Evolutionary conservation across 345 rosid genomes (phyloP).

Genomic region (Pugionium cornutum): DNA sequence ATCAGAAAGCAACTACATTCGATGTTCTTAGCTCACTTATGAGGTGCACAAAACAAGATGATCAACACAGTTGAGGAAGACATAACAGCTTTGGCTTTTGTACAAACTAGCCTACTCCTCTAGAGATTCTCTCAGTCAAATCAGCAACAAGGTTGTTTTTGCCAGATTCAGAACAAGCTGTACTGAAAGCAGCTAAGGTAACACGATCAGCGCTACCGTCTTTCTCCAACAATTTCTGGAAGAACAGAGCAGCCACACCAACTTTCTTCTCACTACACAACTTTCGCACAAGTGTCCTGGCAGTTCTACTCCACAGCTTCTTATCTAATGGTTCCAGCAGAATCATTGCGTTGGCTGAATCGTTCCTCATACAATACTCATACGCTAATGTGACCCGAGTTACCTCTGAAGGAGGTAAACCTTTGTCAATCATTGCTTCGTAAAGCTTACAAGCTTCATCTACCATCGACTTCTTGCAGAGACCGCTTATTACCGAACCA

Average conservation of each 20-base stretch:
- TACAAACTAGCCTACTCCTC: conserved; percentile 48
- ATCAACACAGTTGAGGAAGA: background rate
- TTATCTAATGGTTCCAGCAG: conserved; percentile 74
- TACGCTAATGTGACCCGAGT: conserved; percentile 78
- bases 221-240: conserved; percentile 61
- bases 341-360: conserved; percentile 78
- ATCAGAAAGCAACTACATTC: conserved; percentile 4
- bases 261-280: conserved; percentile 83
- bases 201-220: conserved; percentile 59
- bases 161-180: conserved; percentile 76
- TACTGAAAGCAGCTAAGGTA: conserved; percentile 65
- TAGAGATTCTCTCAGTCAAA: conserved; percentile 56
- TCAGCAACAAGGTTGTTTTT: conserved; percentile 73
- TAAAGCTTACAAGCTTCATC: conserved; percentile 67
- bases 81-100: background rate
- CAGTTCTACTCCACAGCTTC: conserved; percentile 77
- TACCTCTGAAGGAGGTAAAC: conserved; percentile 77
- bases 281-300: conserved; percentile 71
- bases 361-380: conserved; percentile 76
- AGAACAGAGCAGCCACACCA: conserved; percentile 79
- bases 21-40: conserved; percentile 1
- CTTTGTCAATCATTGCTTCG: conserved; percentile 71
- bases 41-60: too few species aligned
- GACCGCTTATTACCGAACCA: conserved; percentile 82
- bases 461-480: conserved; percentile 78